Base-by-base conservation (phyloP, 2,329 filamentous ascomycete species). In the Ceratocystis papillata region DNA sequence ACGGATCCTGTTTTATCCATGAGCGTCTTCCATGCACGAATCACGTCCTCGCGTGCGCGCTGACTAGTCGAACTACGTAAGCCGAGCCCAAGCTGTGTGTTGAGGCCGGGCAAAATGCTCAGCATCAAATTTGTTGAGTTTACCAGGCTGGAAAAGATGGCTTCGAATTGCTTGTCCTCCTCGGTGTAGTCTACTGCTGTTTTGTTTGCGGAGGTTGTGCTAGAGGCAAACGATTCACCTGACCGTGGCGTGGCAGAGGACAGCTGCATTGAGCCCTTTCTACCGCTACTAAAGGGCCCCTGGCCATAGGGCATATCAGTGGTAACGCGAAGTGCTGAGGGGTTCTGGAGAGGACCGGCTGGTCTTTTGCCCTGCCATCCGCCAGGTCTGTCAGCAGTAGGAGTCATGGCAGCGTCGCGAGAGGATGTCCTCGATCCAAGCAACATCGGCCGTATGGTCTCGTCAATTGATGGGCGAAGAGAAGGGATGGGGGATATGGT, bases 101-200 rank as follows among this genome's bases (percentile, higher is more conserved):
- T 84, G 69, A 90, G 85, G 65, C 79, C 79, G 0, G 90, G 90
- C 30, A 96, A 77, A 1, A 85, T 86, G 53, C 84, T 83, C 70
- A 89, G 81, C 33, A 90, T 86, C 62, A 89, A 79, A 62, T 91
- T 88, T 22, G 88, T 87, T 0, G 90, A 88, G 65, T 81, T 82
- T 59, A 87, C 85, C 28, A 96, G 78, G 59, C 88, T 87, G 44
- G 90, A 73, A 76, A 89, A 96, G 25, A 96, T 90, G 68, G 80
- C 84, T 69, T 96, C 92, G 70, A 96, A 96, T 33, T 86, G 82
- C 17, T 83, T 81, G 70, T 96, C 90, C 69, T 96, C 90, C 69
- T 90, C 88, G 1, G 82, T 82, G 62, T 86, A 83, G 63, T 90
- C 88, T 8, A 83, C 74, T 6, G 79, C 77, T 60, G 79, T 79